phyloP scores from a whole-genome alignment of 352 stramenopile species.

The Peronospora farinosa region DNA sequence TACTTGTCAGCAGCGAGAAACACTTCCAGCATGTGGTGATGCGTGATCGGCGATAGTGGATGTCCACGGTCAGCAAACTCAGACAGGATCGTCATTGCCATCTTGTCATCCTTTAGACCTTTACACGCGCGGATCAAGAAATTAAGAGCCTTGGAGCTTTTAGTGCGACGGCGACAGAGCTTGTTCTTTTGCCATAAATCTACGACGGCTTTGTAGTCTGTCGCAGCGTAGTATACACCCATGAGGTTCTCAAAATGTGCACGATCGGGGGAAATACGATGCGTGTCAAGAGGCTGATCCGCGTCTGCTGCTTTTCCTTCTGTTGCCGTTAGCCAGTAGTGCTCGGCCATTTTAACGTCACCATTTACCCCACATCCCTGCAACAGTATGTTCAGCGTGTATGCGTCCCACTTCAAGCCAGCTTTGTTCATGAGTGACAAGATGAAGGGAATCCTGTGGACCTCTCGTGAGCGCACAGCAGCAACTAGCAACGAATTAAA shows the following conservation, averaged over 20 bases:
- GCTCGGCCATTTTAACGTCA: constrained; percentile 39
- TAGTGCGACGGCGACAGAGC: constrained; percentile 53
- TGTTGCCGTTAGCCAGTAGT: constrained; percentile 53
- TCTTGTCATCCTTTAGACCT: constrained; percentile 42
- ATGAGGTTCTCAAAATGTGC: constrained; percentile 74
- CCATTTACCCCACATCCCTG: constrained; percentile 44
- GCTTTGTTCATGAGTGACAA: constrained; percentile 44
- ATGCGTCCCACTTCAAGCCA: constrained; percentile 56
- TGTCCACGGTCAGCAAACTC: constrained; percentile 60
- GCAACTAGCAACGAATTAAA: constrained; percentile 66
- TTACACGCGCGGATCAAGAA: constrained; percentile 62
- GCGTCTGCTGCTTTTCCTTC: constrained; percentile 10
- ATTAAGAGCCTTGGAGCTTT: constrained; percentile 77
- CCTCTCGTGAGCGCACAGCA: constrained; percentile 45
- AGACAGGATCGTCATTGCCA: constrained; percentile 41
- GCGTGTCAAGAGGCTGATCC: constrained; percentile 9
- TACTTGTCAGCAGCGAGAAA: constrained; percentile 58
- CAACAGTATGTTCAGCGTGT: constrained; percentile 74
- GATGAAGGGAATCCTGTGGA: constrained; percentile 48
- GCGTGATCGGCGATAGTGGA: constrained; percentile 47
- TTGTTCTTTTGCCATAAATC: constrained; percentile 52
- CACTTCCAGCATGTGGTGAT: constrained; percentile 71
- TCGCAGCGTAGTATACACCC: constrained; percentile 53
- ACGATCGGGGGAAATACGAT: constrained; percentile 49
- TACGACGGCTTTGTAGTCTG: constrained; percentile 47